Conservation (phyloP, 2,329 filamentous ascomycete species). For the Aspergillus carbonarius region DNA sequence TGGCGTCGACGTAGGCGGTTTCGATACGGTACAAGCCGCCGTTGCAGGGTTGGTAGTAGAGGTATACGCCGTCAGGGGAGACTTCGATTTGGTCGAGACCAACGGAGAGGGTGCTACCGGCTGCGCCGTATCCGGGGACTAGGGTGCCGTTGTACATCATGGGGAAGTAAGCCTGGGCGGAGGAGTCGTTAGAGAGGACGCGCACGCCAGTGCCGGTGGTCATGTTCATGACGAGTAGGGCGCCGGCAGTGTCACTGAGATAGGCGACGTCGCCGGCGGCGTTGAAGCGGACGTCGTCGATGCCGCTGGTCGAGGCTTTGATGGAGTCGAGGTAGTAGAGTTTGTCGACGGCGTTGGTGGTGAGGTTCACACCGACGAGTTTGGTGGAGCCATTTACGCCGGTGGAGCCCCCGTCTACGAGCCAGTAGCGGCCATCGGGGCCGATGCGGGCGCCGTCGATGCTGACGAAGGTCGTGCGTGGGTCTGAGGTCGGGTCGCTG, state of each 20-base stretch:
- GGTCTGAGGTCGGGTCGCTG: neutral
- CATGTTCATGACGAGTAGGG: constrained; percentile 1
- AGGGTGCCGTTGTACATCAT: constrained; percentile 4
- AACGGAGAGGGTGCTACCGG: constrained; percentile 1
- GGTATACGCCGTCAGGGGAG: constrained; percentile 36
- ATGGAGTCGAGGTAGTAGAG: neutral
- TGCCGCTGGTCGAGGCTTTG: neutral
- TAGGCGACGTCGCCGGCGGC: neutral
- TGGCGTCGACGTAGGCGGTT: constrained; percentile 25
- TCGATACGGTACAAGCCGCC: constrained; percentile 38
- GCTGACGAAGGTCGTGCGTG: neutral
- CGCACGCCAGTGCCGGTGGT: constrained; percentile 1
- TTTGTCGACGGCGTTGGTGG: constrained; percentile 3
- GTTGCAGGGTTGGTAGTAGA: constrained; percentile 39
- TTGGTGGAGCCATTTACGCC: constrained; percentile 1
- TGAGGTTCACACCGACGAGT: neutral
- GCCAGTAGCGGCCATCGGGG: constrained; percentile 1
- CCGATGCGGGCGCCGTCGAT: neutral
- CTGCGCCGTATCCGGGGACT: neutral
- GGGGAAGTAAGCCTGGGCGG: neutral
- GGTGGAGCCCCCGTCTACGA: neutral
- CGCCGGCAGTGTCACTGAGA: constrained; percentile 1
- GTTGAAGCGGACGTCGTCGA: constrained; percentile 1
- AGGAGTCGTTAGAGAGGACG: neutral
- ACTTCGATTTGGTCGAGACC: constrained; percentile 37